Evolutionary conservation across 1,284 basidiomycete species (phyloP), one percentile per base, ranked within the genome.

Genomic region (Trichosporon ovoides): DNA sequence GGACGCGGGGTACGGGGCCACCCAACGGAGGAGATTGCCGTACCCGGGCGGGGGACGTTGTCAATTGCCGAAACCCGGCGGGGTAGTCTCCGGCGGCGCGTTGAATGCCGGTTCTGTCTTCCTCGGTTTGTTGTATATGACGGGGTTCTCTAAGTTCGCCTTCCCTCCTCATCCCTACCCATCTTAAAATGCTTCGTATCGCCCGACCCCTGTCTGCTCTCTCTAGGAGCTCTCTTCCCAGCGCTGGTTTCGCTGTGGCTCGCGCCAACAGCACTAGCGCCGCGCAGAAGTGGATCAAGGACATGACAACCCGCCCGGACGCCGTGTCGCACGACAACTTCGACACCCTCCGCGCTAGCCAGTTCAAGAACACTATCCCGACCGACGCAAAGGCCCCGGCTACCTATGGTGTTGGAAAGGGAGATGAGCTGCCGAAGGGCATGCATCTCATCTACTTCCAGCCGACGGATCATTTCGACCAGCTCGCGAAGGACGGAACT

Each of bases 361-460:
- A 69, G 35, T 64, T 72, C 2, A 60, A 57, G 19, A 52, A 64
- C 14, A 87, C 87, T 20, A 79, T 89, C 14, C 87, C 88, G 2
- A 88, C 87, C 9, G 83, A 70, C 81, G 87, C 68, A 82, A 9
- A 48, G 43, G 83, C 28, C 79, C 80, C 4, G 75, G 77, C 5
- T 72, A 63, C 49, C 76, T 79, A 13, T 58, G 68, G 31, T 68
- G 73, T 34, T 1, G 20, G 7, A 12, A 34, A 54, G 16, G 31
- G 18, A 12, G 33, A 20, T 10, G 43, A 40, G 19, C 74, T 89
- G 33, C 80, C 78, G 1, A 83, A 82, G 58, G 87, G 86, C 0
- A 85, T 87, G 67, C 87, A 88, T 68, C 80, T 91, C 46, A 83
- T 81, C 3, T 89, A 88, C 78, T 90, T 90, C 75, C 85, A 88